Base-by-base conservation (phyloP, 768 basidiomycete species). In the Krasilnikovozyma curviuscula region DNA sequence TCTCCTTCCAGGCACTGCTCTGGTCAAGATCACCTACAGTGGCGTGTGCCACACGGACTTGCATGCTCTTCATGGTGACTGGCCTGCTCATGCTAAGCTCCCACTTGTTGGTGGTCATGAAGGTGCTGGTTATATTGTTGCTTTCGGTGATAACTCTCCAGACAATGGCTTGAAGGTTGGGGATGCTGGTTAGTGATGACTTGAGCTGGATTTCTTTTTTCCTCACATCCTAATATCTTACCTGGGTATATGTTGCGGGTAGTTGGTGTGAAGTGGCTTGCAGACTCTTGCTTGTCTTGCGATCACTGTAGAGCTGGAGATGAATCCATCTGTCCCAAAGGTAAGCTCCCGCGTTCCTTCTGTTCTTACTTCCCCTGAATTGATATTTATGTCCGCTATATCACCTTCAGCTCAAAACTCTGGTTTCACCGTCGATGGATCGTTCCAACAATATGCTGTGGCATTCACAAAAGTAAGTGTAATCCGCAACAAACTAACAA, bases 41-140 rank as follows among this genome's bases (percentile, higher is more conserved):
- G 83, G 83, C 47, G 81, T 84, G n/a, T 85, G 83, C 65, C 82
- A 84, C 59, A 81, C 79, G n/a, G 83, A 85, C 58, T 70, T 83
- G 13, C 83, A 85, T 57, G 78, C 78, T 24, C 73, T 73, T 30
- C 64, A 72, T 32, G 75, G 73, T 37, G 85, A 88, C 60, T 88
- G 86, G 86, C 85, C 85, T 0, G 49, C 81, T 9, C 63, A 70
- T 16, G n/a, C n/a, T n/a, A n/a, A n/a, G n/a, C n/a, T 69, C 1
- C 79, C 79, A 0, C 73, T 83, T 40, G 73, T 84, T 48, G 81
- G 81, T 14, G 82, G 85, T 0, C 84, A 86, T 59, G 79, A 85
- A 65, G 84, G 83, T 54, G 81, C 83, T 12, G 83, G 85, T 16
- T 67, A 70, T 35, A 65, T 91, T 47, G 78, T 86, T 34, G 84